Base-by-base conservation (phyloP, 2,329 filamentous ascomycete species). In the Xylariaceae sp. region DNA sequence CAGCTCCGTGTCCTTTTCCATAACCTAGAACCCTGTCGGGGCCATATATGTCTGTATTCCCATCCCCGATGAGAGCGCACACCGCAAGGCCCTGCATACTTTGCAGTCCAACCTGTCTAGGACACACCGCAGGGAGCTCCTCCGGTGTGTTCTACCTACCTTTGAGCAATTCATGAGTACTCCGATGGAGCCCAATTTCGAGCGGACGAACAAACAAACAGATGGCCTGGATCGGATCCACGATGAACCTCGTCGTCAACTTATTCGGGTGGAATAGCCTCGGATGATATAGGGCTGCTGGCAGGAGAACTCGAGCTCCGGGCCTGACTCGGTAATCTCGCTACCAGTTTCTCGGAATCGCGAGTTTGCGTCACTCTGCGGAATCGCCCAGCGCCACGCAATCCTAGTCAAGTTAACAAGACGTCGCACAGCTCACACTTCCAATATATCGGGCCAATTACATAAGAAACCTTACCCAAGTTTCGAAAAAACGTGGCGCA, bases 11-110 rank as follows among this genome's bases (percentile, higher is more conserved):
- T 53, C 52, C 50, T 51, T 46, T 54, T 49, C 59, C 49, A 59
- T 48, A 60, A 19, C 59, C 57, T 51, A 57, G 56, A 62, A 57
- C 56, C 56, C 32, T 60, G 51, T 23, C 32, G 45, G 41, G 20
- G 7, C 18, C 45, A 56, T 57, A 56, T 49, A 46, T 40, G 48
- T 42, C 18, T 57, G 45, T 54, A 44, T 5, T n/a, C 44, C 19
- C 10, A 20, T 20, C 49, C 46, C 41, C 47, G 48, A 50, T 48
- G 48, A 55, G 44, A 14, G 12, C 40, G 37, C 44, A 44, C 47
- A 56, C 52, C 12, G 40, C 58, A 58, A 51, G 44, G 46, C 29
- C 32, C 48, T 45, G 56, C 50, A 61, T 47, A 54, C 40, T 53
- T 37, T 20, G n/a, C 40, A 32, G 12, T 29, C 47, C 20, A 21